Conservation (phyloP, 2,329 filamentous ascomycete genomes). For the Fusarium domesticum region DNA sequence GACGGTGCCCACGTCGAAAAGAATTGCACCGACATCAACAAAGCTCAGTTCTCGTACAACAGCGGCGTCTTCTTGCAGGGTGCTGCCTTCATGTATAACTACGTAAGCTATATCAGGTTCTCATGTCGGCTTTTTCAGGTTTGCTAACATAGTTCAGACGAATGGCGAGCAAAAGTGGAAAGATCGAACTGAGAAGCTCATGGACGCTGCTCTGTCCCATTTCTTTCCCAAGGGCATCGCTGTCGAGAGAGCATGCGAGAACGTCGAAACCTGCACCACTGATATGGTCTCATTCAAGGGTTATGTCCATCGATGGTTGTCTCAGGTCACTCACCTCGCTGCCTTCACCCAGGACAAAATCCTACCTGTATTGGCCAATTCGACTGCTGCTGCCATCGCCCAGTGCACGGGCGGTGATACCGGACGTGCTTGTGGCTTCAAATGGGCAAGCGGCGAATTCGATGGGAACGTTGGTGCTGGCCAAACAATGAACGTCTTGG, state of each 20-base stretch:
- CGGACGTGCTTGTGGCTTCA: conserved; percentile 51
- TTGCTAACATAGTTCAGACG: conserved; percentile 36
- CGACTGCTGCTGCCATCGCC: conserved; percentile 52
- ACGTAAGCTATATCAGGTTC: conserved; percentile 32
- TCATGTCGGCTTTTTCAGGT: not conserved
- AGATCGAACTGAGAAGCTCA: conserved; percentile 41
- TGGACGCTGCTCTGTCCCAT: conserved; percentile 36
- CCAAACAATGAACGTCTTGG: conserved; percentile 58
- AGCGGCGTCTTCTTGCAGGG: conserved; percentile 57
- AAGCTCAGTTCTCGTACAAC: conserved; percentile 60
- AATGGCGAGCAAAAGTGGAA: conserved; percentile 51
- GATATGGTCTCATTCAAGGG: conserved; percentile 66
- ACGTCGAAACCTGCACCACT: conserved; percentile 52
- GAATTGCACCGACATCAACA: conserved; percentile 55
- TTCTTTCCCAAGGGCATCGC: conserved; percentile 59
- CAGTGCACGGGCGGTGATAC: conserved; percentile 51
- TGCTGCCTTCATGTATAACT: conserved; percentile 63
- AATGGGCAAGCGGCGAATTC: conserved; percentile 50
- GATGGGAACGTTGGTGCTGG: conserved; percentile 57
- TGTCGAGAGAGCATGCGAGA: conserved; percentile 60
- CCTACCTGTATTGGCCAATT: conserved; percentile 49
- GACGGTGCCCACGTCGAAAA: conserved; percentile 53
- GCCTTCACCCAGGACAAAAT: conserved; percentile 52
- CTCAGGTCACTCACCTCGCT: conserved; percentile 50
- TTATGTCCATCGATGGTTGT: conserved; percentile 56